phyloP scores from a whole-genome alignment of 2,329 filamentous ascomycete species.

The Byssochlamys sp. region DNA sequence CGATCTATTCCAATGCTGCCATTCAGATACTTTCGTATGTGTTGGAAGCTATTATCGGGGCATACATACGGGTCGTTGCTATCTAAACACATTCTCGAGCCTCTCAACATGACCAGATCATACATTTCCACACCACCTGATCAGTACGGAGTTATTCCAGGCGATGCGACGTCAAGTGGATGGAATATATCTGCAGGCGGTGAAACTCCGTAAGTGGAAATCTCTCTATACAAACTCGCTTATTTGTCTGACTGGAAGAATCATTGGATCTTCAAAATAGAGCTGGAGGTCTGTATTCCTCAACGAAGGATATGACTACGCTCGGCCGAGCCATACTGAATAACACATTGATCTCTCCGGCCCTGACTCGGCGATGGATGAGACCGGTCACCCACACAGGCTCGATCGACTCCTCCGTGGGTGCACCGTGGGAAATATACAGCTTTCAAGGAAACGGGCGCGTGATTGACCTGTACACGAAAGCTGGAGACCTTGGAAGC shows the following conservation, averaged over 20 bases:
- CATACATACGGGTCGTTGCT: slow-evolving; percentile 23
- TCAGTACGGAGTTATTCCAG: background rate
- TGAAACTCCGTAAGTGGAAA: background rate
- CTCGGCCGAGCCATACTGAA: slow-evolving; percentile 32
- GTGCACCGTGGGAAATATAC: slow-evolving; percentile 32
- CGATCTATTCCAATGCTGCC: slow-evolving; percentile 31
- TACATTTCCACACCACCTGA: background rate
- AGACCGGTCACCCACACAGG: slow-evolving; percentile 33
- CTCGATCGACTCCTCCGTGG: slow-evolving; percentile 22
- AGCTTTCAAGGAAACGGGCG: slow-evolving; percentile 8
- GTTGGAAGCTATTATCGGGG: slow-evolving; percentile 28
- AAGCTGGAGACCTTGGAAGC: slow-evolving; percentile 2
- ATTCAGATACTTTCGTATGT: slow-evolving; percentile 31
- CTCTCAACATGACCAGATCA: slow-evolving; percentile 18
- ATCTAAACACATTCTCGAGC: slow-evolving; percentile 21
- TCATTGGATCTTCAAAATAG: background rate
- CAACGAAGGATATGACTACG: slow-evolving; percentile 25
- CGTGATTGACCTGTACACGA: slow-evolving; percentile 28
- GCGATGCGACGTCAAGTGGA: background rate
- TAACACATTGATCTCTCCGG: slow-evolving; percentile 23
- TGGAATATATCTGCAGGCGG: background rate
- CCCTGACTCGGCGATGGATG: slow-evolving; percentile 32
- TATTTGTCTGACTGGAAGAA: background rate
- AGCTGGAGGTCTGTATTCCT: slow-evolving; percentile 26
- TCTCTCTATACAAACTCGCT: background rate